phyloP scores from a whole-genome alignment of 75 land plant genomes.

The Ceratopteris richardii region DNA sequence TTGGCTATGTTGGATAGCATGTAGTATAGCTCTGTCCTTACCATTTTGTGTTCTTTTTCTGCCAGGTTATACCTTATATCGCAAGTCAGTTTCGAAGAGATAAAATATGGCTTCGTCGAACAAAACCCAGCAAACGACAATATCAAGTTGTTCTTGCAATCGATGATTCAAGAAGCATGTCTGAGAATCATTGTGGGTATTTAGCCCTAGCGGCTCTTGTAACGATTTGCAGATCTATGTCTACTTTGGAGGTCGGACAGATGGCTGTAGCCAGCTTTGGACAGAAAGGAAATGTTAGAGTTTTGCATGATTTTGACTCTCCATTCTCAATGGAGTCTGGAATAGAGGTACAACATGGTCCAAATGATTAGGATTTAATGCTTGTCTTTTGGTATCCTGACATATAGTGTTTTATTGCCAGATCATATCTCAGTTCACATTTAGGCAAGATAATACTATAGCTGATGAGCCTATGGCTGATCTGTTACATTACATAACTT shows the following conservation, averaged over 20 bases:
- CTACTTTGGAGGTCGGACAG: constrained; percentile 88
- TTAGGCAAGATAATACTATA: constrained; percentile 89
- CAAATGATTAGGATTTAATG: too few species aligned
- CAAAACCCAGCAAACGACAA: constrained; percentile 84
- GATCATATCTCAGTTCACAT: constrained; percentile 84
- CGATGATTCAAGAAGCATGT: constrained; percentile 98
- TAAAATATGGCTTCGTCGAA: constrained; percentile 94
- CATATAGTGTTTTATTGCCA: constrained; percentile 12
- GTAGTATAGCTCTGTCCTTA: not conserved
- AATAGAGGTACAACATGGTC: constrained; percentile 46
- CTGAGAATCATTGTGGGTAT: constrained; percentile 81
- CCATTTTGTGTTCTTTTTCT: too few species aligned
- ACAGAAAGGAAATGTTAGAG: constrained; percentile 75
- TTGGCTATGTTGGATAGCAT: not conserved
- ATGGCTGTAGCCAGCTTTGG: constrained; percentile 96
- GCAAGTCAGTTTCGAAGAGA: constrained; percentile 94
- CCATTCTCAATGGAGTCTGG: constrained; percentile 85
- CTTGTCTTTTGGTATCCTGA: not conserved
- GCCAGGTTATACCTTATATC: constrained; percentile 92
- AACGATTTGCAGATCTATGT: constrained; percentile 94
- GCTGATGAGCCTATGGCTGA: constrained; percentile 85
- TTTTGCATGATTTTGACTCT: constrained; percentile 85
- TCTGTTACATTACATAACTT: constrained; percentile 64
- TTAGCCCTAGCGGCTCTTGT: constrained; percentile 88
- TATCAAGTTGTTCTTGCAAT: constrained; percentile 95